Base-by-base conservation (phyloP, 345 rosid species). In the Salix exigua region DNA sequence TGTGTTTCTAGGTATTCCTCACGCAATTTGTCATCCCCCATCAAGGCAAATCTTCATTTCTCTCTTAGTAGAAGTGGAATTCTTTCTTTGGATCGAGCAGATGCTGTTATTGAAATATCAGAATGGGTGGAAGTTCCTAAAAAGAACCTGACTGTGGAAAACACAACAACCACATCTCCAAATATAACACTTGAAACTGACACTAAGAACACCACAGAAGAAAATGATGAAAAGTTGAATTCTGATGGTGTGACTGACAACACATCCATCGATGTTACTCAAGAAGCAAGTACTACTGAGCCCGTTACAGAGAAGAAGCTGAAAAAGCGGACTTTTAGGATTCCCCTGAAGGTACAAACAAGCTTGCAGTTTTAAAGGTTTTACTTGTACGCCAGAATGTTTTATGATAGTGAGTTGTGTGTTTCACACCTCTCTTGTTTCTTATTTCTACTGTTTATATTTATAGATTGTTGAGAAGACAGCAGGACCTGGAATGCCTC, bases 111-210 rank as follows among this genome's bases (percentile, higher is more conserved):
- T 84, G 98, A 96, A 83, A 85, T 94, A 84, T 87, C 96, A 33
- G 99, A 96, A 78, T 96, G 99, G 99, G 95, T 94, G 72, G 98
- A 96, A 74, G 96, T 96, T 73, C 97, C 97, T 55, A 94, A 84
- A 86, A 92, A 87, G 87, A 94, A 87, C 68, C 77, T 86, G 70
- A 89, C 91, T 4, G 17, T 87, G 63, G 97, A 89, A 75, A 93
- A 89, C 86, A 71, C 89, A 71, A 86, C 92, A 31, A 81, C 86
- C 74, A 60, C 94, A 77, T 81, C 96, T 63, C 75, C 85, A 75
- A 84, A 88, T 62, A 73, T 81, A 70, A 81, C 97, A 66, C 75
- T 81, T 78, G 92, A 89, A 82, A 74, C 86, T 76, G 86, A 68
- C 50, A 76, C 87, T 30, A 81, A 88, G 37, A 85, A 81, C 75